Evolutionary conservation across 1,284 basidiomycete genomes (phyloP), one percentile per base, ranked within the genome.

Genomic region (Sutorius eximius): DNA sequence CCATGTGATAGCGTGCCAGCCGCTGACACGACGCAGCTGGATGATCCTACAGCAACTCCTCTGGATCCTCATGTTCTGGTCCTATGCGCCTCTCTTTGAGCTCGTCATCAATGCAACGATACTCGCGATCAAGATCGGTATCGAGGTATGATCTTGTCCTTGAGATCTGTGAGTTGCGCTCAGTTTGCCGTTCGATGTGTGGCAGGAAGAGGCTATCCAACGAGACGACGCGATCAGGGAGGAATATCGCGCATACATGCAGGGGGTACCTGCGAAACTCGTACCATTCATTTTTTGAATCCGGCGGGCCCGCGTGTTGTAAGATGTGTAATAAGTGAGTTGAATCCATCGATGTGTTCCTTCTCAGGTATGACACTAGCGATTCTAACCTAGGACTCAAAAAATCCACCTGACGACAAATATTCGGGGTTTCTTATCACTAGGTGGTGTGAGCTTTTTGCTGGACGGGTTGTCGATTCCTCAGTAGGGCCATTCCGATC

Each of bases 211-310:
- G 8, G 8, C 32, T 5, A 57, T 59, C n/a, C 36, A 29, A 22
- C 44, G 33, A 32, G 44, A 59, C 41, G 45, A 52, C 5, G 20
- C 20, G 16, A 41, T 37, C 6, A 30, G 29, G 16, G 47, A 60
- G 5, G 67, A 60, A 36, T 71, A 72, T 18, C 49, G 34, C 24
- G 49, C 58, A 12, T 72, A 71, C 44, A 70, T 68, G 59, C 52
- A 63, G 36, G 62, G 49, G 16, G 70, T 71, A 16, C 61, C 59
- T 6, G 54, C 57, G 16, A 64, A 56, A 40, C 20, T 72, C 32
- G 56, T 72, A 50, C 70, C 70, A 2, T 59, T 57, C 34, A 32
- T 71, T 37, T 70, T 66, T 59, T 71, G 27, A 54, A 44, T 37
- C 8, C 3, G 30, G 52, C n/a, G 29, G 24, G 24, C 6, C 6